Evolutionary conservation across 2,329 filamentous ascomycete genomes (phyloP), one percentile per base, ranked within the genome.

Genomic region (Parastagonospora avenae): DNA sequence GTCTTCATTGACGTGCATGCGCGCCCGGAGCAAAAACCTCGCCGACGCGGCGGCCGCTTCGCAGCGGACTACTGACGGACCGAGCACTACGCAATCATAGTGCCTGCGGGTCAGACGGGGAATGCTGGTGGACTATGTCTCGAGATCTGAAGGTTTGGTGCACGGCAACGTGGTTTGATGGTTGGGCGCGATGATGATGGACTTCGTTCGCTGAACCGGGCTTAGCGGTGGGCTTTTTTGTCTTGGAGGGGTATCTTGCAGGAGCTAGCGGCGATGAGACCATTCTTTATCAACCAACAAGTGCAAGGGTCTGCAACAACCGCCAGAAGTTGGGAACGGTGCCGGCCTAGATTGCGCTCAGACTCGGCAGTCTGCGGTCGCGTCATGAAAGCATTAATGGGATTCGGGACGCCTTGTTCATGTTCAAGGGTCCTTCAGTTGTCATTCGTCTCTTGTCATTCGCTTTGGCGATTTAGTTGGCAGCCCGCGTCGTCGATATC

Each of bases 1-100:
- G 42, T 55, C 57, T 45, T 52, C 59, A 36, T 48, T 62, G 39
- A 52, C 56, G 11, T 63, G 59, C 38, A 64, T 69, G 66, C 62
- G 62, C n/a, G 64, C 58, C 33, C 57, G 62, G 50, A 62, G 48
- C 28, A 51, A 50, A 41, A 57, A 53, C 45, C 52, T 67, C 39
- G 42, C 42, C 49, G 54, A 58, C 27, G 57, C 52, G 12, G 52
- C 52, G 31, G 52, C 32, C 5, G 7, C 14, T 4, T 24, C 19
- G 19, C 31, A 29, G 7, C 29, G 16, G 31, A 31, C 49, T 27
- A 38, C 40, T 30, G 38, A 44, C 48, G 45, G 30, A 44, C 49
- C 50, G 47, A 53, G 42, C 24, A 46, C 45, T 31, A 24, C 35
- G 39, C 44, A 45, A 35, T 52, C 48, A 42, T 52, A 53, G 19